These are phyloP conservation scores for Gracilaria vermiculophylla DNA, from an alignment of 23 red algal genomes.

Conservation along the genomic window DNA sequence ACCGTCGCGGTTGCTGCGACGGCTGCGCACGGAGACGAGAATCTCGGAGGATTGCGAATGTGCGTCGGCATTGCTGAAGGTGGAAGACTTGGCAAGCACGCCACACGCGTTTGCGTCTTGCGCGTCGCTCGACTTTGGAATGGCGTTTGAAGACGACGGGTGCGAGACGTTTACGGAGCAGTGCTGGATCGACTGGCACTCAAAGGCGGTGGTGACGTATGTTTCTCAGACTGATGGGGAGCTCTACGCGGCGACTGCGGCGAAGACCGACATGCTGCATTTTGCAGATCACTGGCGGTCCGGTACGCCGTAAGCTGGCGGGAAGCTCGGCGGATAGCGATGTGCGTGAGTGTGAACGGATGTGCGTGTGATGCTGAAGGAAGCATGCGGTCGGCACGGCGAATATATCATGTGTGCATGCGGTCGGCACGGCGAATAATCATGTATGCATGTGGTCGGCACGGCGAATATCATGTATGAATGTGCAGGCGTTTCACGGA, in stretches of 20 bases:
- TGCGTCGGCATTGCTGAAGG: neutral
- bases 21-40: conserved; percentile 17
- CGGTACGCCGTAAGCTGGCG: conserved; percentile 4
- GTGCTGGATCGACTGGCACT: conserved; percentile 44
- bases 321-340: no score
- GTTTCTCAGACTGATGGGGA: conserved; percentile 11
- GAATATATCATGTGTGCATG: no score
- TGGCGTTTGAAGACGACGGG: conserved; percentile 21
- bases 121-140: conserved; percentile 16
- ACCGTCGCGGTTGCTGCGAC: neutral
- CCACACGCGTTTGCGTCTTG: neutral
- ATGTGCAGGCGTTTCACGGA: no score
- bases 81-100: neutral
- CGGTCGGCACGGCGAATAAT: neutral
- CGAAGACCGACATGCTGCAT: conserved; percentile 23
- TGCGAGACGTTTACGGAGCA: conserved; percentile 18
- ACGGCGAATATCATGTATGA: no score
- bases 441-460: no score
- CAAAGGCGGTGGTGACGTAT: conserved; percentile 30
- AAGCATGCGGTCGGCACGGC: no score
- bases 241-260: conserved; percentile 44
- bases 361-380: no score
- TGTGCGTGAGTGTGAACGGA: neutral
- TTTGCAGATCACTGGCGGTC: neutral
- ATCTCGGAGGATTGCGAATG: neutral